phyloP scores from a whole-genome alignment of 495 filamentous ascomycete genomes.

The Daldinia grandis region DNA sequence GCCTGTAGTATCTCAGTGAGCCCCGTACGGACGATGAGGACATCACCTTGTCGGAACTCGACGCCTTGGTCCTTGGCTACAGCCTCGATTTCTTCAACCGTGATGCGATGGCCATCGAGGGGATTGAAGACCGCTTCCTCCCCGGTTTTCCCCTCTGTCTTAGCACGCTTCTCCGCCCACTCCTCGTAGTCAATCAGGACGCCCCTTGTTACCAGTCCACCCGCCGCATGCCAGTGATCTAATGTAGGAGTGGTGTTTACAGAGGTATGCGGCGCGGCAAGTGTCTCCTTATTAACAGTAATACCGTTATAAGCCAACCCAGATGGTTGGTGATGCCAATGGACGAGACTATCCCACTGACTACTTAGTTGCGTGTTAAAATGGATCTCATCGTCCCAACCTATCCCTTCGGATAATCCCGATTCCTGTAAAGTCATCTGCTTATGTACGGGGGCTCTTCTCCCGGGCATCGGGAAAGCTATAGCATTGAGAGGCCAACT shows the following conservation, averaged over 20 bases:
- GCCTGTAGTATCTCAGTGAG: constrained; percentile 66
- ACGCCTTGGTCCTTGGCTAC: constrained; percentile 66
- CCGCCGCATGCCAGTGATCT: constrained; percentile 53
- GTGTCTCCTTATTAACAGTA: constrained; percentile 44
- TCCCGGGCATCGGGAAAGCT: constrained; percentile 57
- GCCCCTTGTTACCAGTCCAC: constrained; percentile 65
- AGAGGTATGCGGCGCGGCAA: constrained; percentile 35
- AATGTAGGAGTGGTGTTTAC: constrained; percentile 49
- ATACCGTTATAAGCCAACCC: constrained; percentile 64
- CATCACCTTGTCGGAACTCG: constrained; percentile 66
- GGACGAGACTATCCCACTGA: constrained; percentile 83
- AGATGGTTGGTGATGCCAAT: constrained; percentile 60
- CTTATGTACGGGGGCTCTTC: constrained; percentile 62
- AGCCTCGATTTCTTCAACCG: constrained; percentile 62
- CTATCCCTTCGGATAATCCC: constrained; percentile 42
- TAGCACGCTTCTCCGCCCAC: constrained; percentile 55
- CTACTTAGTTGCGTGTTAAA: constrained; percentile 80
- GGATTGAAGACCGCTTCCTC: constrained; percentile 57
- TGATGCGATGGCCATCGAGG: constrained; percentile 68
- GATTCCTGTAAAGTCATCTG: constrained; percentile 56
- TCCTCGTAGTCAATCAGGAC: constrained; percentile 64
- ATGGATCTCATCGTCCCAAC: constrained; percentile 64
- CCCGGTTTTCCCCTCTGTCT: constrained; percentile 45
- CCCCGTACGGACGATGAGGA: constrained; percentile 73
- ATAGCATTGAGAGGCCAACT: constrained; percentile 58